These are phyloP conservation scores for Stagonosporopsis vannaccii DNA, from an alignment of 2,329 filamentous ascomycete species.

Conservation along the genomic window DNA sequence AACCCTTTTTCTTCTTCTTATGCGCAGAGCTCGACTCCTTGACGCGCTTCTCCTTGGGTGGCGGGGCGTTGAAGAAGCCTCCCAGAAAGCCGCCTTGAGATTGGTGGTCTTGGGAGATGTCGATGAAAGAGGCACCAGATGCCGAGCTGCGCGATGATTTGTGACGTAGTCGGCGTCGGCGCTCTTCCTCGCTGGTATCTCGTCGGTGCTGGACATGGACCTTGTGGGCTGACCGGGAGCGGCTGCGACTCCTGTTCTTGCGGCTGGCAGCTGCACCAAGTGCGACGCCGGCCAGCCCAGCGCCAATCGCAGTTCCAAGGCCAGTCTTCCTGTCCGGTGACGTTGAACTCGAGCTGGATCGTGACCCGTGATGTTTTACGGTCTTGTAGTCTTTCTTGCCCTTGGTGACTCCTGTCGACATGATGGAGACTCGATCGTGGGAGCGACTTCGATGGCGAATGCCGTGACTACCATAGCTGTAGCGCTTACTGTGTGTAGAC, in stretches of 20 bases:
- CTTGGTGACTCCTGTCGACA: conserved; percentile 44
- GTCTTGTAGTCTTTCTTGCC: conserved; percentile 48
- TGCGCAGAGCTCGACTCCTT: conserved; percentile 32
- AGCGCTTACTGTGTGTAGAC: conserved; percentile 52
- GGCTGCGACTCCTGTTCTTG: conserved; percentile 42
- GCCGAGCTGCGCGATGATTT: conserved; percentile 47
- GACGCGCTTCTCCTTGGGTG: conserved; percentile 40
- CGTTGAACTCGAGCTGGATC: conserved; percentile 49
- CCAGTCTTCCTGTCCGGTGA: conserved; percentile 46
- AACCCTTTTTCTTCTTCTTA: conserved; percentile 53
- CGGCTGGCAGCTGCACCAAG: conserved; percentile 40
- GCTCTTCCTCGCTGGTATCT: conserved; percentile 42
- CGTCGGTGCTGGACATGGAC: conserved; percentile 38
- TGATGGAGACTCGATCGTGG: conserved; percentile 43
- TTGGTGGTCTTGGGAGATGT: conserved; percentile 67
- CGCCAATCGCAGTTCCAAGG: conserved; percentile 49
- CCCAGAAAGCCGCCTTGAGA: conserved; percentile 55
- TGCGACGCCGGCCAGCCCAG: conserved; percentile 51
- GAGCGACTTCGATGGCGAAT: conserved; percentile 50
- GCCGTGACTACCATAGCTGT: conserved; percentile 54
- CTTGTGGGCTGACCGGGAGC: conserved; percentile 47
- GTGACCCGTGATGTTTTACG: conserved; percentile 33
- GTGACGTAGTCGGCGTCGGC: conserved; percentile 32
- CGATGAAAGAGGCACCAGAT: conserved; percentile 65
- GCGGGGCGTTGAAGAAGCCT: conserved; percentile 66